Conservation (phyloP, 257 asterid species). For the Solanum sejunctum region DNA sequence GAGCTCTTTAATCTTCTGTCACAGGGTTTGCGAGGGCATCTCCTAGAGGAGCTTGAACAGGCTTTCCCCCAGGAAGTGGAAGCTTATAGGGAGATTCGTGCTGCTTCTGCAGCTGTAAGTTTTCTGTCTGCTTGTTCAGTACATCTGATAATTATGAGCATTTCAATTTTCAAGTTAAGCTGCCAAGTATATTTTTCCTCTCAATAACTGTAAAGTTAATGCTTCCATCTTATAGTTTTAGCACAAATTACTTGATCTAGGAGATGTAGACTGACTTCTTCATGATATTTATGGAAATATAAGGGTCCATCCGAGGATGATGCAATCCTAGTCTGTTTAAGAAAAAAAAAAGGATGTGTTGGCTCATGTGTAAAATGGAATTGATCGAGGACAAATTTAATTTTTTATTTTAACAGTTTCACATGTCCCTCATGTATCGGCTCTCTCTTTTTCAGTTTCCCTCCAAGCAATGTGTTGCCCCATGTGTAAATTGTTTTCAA, state of each 20-base stretch:
- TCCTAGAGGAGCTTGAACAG: conserved; percentile 80
- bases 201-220: not conserved
- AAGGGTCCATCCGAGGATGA: not conserved
- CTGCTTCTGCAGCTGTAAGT: conserved; percentile 81
- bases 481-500: too few species aligned
- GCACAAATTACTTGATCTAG: not conserved
- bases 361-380: not conserved
- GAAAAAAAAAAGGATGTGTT: not conserved
- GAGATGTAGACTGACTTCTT: not conserved
- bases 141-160: not conserved
- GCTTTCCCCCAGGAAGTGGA: conserved; percentile 86
- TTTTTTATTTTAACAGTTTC: not conserved
- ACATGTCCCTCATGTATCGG: not conserved
- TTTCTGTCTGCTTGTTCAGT: not conserved
- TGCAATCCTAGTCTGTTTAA: not conserved
- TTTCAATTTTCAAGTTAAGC: not conserved
- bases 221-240: not conserved
- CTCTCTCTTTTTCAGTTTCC: not conserved
- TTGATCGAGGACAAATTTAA: not conserved
- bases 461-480: not conserved
- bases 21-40: conserved; percentile 30
- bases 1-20: not conserved
- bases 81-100: conserved; percentile 62
- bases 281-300: not conserved
- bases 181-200: not conserved